Percentiles rank a stretch among this genome's conserved stretches.
Evolutionary conservation across 2,329 filamentous ascomycete species (phyloP).

Genomic region (Colletotrichum tropicicola): DNA sequence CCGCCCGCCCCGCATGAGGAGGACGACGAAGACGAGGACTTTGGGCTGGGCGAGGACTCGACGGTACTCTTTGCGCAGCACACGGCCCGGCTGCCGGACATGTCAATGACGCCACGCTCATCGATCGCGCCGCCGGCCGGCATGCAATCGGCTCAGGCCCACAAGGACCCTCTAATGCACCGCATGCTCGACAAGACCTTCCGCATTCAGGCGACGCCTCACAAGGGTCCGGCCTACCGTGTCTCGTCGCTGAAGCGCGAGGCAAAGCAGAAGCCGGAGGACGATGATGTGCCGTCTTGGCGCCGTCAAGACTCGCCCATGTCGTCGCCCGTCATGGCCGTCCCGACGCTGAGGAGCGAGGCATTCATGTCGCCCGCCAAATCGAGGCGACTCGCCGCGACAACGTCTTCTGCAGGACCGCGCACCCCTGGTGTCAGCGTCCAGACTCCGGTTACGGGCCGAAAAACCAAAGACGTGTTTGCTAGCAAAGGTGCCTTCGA

Average conservation of each 20-base stretch:
- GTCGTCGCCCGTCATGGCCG: conserved; percentile 81
- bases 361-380: conserved; percentile 81
- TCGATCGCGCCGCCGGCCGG: conserved; percentile 47
- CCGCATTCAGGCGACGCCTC: conserved; percentile 90
- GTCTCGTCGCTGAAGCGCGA: conserved; percentile 56
- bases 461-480: conserved; percentile 61
- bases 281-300: conserved; percentile 52
- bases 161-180: conserved; percentile 84
- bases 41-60: conserved; percentile 53
- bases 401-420: conserved; percentile 52
- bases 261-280: conserved; percentile 36
- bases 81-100: conserved; percentile 65
- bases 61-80: conserved; percentile 61
- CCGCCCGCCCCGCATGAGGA: conserved; percentile 39
- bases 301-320: conserved; percentile 63
- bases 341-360: conserved; percentile 84
- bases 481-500: conserved; percentile 35
- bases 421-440: conserved; percentile 87
- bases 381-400: conserved; percentile 53
- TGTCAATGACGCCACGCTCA: conserved; percentile 67
- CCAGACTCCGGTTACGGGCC: conserved; percentile 73
- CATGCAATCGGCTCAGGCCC: conserved; percentile 48
- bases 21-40: conserved; percentile 44
- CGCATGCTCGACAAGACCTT: conserved; percentile 96
- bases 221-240: conserved; percentile 59